Base-by-base conservation (phyloP, 441 rosid genomes). In the Lepidium campestre region DNA sequence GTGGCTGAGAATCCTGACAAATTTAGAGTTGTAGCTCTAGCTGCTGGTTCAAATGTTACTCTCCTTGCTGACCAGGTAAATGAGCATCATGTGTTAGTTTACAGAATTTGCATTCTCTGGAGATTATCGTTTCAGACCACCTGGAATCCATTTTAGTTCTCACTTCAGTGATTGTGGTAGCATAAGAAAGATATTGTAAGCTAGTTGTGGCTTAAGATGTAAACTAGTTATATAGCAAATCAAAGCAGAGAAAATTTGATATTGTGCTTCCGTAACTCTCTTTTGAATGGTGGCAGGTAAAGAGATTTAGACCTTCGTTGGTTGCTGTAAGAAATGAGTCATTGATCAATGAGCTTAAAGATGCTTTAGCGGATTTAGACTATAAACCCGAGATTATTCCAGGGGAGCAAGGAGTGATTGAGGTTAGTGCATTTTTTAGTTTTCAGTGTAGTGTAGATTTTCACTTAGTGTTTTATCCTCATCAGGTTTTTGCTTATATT, bases 11-110 rank as follows among this genome's bases (percentile, higher is more conserved):
- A 91, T 77, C 93, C 96, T 10, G 88, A 89, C 67, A 91, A 89
- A 59, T 91, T 93, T 71, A 82, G 81, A 81, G 82, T 91, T 27
- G 99, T 93, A 67, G 97, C 91, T 23, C 81, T 93, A 39, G 97
- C 97, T 47, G 96, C 96, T 74, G 99, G 99, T 77, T 91, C 97
- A 12, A 93, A 93, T 71, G 86, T 91, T 35, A 79, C 97, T 60
- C 96, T 89, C 72, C 96, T 93, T 75, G 88, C 89, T 71, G 96
- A 91, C 71, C 96, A 93, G 96, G 96, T 93, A 62, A 45, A 45
- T n/a, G 11, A 6, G 47, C 17, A 7, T 57, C 18, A 29, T 60
- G 1, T 36, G 8, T 1, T 17, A 18, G 10, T 37, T 36, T 35
- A 34, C 29, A 25, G 54, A 54, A 39, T 8, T 46, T 44, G 4